Base-by-base conservation (phyloP, 768 basidiomycete genomes). In the Suillus occidentalis region DNA sequence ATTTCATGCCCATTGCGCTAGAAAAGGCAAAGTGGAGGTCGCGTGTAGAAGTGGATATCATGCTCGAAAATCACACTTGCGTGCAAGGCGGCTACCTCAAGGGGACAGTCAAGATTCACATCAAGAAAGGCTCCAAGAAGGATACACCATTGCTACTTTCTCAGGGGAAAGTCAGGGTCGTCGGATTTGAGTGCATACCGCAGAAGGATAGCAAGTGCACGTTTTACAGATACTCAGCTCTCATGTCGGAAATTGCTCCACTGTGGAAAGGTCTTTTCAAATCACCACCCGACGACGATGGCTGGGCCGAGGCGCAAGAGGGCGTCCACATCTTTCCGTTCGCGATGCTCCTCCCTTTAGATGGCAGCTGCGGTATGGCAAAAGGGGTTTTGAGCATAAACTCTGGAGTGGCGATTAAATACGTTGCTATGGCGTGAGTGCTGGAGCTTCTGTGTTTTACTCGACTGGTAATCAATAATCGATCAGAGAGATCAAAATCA, bases 101-200 rank as follows among this genome's bases (percentile, higher is more conserved):
- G 53, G 95, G 95, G 3, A 77, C 82, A 47, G 79, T 95, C 76
- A 85, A 88, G 58, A 77, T 96, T 47, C 82, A 81, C 39, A 83
- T 97, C 22, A 81, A 82, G 60, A 81, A 84, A 56, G 82, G 83
- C 34, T 71, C 80, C 36, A 85, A 81, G 73, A 87, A 86, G 68
- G 85, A 85, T 63, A 73, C 82, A 2, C 79, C 85, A n/a, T 72
- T 94, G 4, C 78, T 87, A 68, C 75, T 97, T 16, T 87, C 87
- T 45, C 87, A 83, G 43, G 92, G 88, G 5, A 96, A 94, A 79
- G 75, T 96, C 39, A 82, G 94, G 64, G 81, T 95, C 25, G 83
- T 96, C 61, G 94, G 95, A 5, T 95, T 94, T 73, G 95, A 97
- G 78, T 87, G 85, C 50, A 82, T 87, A 50, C 79, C 84, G 0